Conservation (phyloP, 2,329 filamentous ascomycete genomes). For the Colletotrichum sp. region DNA sequence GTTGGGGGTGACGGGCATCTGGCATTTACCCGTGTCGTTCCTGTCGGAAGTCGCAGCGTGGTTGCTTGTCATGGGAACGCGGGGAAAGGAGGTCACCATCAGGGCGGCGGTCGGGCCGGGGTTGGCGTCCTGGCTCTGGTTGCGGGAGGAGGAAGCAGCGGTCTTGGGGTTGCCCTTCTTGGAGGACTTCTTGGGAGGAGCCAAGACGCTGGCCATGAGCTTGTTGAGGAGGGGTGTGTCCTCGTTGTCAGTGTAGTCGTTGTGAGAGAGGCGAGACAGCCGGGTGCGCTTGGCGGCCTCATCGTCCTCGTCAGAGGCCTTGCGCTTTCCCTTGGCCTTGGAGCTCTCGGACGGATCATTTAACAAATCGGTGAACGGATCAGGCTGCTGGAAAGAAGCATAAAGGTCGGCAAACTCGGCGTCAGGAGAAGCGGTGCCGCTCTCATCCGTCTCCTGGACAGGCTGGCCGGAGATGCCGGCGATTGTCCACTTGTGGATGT, state of each 20-base stretch:
- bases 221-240: slow-evolving; percentile 1
- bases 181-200: neutral
- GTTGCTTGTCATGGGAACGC: neutral
- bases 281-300: neutral
- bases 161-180: neutral
- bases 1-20: neutral
- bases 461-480: neutral
- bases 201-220: neutral
- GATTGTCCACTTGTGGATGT: slow-evolving; percentile 2
- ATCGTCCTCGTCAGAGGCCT: neutral
- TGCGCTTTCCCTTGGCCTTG: neutral
- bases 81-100: neutral
- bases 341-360: neutral
- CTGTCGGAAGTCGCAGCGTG: neutral
- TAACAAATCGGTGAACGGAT: neutral
- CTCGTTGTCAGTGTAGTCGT: neutral
- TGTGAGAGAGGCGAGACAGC: neutral
- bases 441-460: neutral
- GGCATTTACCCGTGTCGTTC: neutral
- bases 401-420: neutral
- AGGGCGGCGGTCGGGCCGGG: neutral
- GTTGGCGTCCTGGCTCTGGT: neutral
- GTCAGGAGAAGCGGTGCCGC: neutral
- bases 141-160: neutral
- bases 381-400: neutral